Percentiles rank a stretch among this genome's conserved stretches.
phyloP scores from a whole-genome alignment of 176 grass and related monocot species.

The Ensete ventricosum region DNA sequence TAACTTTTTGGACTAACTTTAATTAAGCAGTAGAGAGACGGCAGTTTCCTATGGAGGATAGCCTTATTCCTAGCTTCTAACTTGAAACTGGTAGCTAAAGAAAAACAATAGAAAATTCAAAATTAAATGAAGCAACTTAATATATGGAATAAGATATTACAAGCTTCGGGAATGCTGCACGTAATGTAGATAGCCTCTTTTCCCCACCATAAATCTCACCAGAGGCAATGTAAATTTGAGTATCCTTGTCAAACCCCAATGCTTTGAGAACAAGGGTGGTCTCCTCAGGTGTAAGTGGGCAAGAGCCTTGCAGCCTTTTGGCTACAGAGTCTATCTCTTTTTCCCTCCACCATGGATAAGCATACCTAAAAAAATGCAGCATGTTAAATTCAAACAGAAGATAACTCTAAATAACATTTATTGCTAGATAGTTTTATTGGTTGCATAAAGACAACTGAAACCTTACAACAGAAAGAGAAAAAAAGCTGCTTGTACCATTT shows the following conservation, averaged over 20 bases:
- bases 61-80: not conserved
- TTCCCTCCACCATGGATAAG: conserved; percentile 99
- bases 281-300: conserved; percentile 90
- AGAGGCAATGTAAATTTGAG: conserved; percentile 69
- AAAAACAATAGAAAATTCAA: not conserved
- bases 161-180: conserved; percentile 60
- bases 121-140: not conserved
- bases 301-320: conserved; percentile 79
- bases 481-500: too few species aligned
- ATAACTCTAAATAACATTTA: not conserved
- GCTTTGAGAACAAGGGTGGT: conserved; percentile 67
- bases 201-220: conserved; percentile 87
- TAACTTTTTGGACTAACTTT: not conserved
- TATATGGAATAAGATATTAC: conserved; percentile 26
- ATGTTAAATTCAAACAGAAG: conserved; percentile 10
- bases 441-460: not conserved
- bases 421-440: not conserved
- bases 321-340: conserved; percentile 76
- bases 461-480: too few species aligned
- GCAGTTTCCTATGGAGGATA: not conserved
- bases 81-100: not conserved
- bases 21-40: not conserved
- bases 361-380: conserved; percentile 47
- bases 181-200: conserved; percentile 54
- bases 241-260: conserved; percentile 55